Base-by-base conservation (phyloP, 1,284 basidiomycete species). In the Microbotryum violaceum region DNA sequence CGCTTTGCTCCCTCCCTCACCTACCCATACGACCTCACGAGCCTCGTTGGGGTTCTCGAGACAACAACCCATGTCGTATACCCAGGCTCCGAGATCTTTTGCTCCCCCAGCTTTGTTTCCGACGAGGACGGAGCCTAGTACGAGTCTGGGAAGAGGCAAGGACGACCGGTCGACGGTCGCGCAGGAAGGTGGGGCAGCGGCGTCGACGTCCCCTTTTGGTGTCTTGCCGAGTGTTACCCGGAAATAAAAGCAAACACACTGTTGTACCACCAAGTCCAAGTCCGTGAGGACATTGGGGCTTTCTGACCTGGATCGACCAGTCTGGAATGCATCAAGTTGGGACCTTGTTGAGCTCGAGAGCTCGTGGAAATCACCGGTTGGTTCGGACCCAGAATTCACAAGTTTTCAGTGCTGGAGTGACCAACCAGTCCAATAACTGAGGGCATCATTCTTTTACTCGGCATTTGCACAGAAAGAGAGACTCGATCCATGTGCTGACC, bases 111-210 rank as follows among this genome's bases (percentile, higher is more conserved):
- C 44, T 6, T 27, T 54, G 44, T 57, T 52, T 49, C 45, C 55
- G 25, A 27, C n/a, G 49, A 51, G 25, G 4, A 29, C 25, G 47
- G 12, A 8, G 20, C 8, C 16, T 16, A 49, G 27, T 21, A 10
- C 27, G 33, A 29, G 51, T 18, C 16, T n/a, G 18, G 45, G 33
- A n/a, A 20, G 20, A 16, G 37, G 37, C 37, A 6, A 16, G 49
- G 25, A 18, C 16, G 27, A 21, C n/a, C 2, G 6, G 14, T 2
- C 37, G 9, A 62, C 63, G 46, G 16, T 67, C 3, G 66, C 60
- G 33, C 54, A 64, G 0, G 50, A 60, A 14, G 66, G 63, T n/a
- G 63, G 66, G 2, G 66, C 66, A 14, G 63, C 61, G 21, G 63
- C 63, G 6, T 23, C 9, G 33, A 62, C 58, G 48, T 62, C 60